Percentiles rank a stretch among this genome's conserved stretches.
These are phyloP conservation scores for Sporothrix globosa DNA, from an alignment of 2,329 filamentous ascomycete genomes.

Conservation along the genomic window DNA sequence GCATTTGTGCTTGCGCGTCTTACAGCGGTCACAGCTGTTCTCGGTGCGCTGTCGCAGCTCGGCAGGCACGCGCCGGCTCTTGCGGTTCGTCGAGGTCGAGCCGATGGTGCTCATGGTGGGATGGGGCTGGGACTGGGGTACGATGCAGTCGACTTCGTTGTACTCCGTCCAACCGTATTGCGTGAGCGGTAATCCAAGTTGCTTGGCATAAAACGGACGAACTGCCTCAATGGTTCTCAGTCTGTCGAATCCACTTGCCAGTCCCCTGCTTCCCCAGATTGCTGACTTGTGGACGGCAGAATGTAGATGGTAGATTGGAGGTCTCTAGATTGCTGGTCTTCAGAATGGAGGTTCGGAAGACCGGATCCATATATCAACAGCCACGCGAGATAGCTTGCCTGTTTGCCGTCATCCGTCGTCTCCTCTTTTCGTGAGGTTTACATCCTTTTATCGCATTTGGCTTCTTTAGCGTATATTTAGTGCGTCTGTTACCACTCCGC, in stretches of 20 bases:
- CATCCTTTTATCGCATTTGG: neutral
- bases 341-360: constrained; percentile 2
- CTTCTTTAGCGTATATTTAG: neutral
- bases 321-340: neutral
- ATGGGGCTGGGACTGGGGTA: no score
- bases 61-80: constrained; percentile 45
- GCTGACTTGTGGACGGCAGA: neutral
- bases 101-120: constrained; percentile 2
- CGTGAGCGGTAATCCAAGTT: no score
- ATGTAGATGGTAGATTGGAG: no score
- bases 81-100: constrained; percentile 9
- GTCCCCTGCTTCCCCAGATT: constrained; percentile 5
- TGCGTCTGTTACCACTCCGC: neutral
- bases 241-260: neutral
- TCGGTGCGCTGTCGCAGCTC: constrained; percentile 51
- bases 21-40: constrained; percentile 51
- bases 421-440: no score
- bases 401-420: constrained; percentile 8
- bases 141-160: no score
- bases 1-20: constrained; percentile 52
- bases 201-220: no score
- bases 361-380: neutral
- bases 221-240: no score
- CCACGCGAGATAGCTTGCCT: constrained; percentile 25
- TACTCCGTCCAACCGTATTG: no score